A percentile compares a stretch with the other conserved stretches of the same genome.
Evolutionary conservation across 495 filamentous ascomycete species (phyloP).

Genomic region (Aspergillus affinis): DNA sequence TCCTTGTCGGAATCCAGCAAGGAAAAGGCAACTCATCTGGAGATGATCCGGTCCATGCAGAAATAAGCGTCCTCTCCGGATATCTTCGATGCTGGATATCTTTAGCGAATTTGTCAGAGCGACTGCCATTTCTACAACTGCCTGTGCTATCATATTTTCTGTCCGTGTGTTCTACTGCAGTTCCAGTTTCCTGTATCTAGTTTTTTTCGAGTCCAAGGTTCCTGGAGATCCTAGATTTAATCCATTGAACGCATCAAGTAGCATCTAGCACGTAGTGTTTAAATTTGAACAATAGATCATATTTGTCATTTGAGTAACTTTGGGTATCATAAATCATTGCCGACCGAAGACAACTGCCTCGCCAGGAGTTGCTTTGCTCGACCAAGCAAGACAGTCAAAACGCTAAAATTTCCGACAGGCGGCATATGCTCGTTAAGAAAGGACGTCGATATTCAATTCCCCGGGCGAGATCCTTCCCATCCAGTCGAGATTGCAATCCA

Average conservation of each 20-base stretch:
- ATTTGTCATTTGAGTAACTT: slow-evolving; percentile 1
- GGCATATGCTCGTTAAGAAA: background rate
- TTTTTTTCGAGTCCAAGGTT: slow-evolving; percentile 14
- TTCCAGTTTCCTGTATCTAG: slow-evolving; percentile 18
- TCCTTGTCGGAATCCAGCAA: slow-evolving; percentile 81
- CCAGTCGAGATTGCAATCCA: background rate
- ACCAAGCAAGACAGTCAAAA: slow-evolving; percentile 3
- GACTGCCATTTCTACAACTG: background rate
- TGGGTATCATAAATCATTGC: slow-evolving; percentile 36
- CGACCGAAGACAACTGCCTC: background rate
- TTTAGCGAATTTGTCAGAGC: background rate
- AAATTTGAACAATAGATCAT: background rate
- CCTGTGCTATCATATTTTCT: slow-evolving; percentile 3
- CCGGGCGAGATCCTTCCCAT: background rate
- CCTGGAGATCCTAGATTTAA: slow-evolving; percentile 20
- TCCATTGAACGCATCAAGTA: background rate
- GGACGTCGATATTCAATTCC: background rate
- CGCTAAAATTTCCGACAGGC: background rate
- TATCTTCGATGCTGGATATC: background rate
- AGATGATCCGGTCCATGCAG: slow-evolving; percentile 70
- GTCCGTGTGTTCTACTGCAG: slow-evolving; percentile 2
- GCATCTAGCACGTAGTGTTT: slow-evolving; percentile 1
- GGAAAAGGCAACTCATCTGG: slow-evolving; percentile 82
- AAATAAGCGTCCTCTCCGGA: slow-evolving; percentile 24
- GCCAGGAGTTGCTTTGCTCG: background rate